Conservation (phyloP, 352 stramenopile genomes). For the Blastocystis sp. region DNA sequence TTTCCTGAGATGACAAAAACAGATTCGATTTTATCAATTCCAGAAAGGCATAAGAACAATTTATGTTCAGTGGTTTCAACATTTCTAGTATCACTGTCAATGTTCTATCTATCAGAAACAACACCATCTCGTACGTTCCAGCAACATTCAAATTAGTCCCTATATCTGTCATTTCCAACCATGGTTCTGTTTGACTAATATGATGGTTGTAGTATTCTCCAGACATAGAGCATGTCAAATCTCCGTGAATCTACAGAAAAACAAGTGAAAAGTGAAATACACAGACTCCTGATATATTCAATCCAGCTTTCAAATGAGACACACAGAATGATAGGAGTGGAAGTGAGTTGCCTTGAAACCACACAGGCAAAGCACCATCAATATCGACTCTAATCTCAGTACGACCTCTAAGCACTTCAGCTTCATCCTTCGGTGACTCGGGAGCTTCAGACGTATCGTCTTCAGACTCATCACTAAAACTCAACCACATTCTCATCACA, state of each 20-base stretch:
- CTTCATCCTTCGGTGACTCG: no score
- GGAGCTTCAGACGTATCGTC: no score
- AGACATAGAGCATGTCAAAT: neutral
- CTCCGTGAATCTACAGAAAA: neutral
- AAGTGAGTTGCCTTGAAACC: neutral
- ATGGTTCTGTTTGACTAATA: neutral
- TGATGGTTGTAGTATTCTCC: neutral
- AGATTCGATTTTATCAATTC: neutral
- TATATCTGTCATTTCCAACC: neutral
- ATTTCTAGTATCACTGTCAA: neutral
- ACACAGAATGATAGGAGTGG: neutral
- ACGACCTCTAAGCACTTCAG: no score
- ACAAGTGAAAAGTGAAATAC: neutral
- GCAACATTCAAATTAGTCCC: neutral
- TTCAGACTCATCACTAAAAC: no score
- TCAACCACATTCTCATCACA: no score
- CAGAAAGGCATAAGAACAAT: conserved; percentile 32
- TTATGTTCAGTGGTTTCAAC: neutral
- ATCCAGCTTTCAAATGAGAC: neutral
- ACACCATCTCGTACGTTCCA: neutral
- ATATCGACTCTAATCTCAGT: no score
- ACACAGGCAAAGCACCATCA: no score
- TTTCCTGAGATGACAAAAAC: neutral
- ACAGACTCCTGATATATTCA: neutral
- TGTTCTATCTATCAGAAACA: neutral